phyloP scores from a whole-genome alignment of 768 basidiomycete species.

The Lactarius quietus region DNA sequence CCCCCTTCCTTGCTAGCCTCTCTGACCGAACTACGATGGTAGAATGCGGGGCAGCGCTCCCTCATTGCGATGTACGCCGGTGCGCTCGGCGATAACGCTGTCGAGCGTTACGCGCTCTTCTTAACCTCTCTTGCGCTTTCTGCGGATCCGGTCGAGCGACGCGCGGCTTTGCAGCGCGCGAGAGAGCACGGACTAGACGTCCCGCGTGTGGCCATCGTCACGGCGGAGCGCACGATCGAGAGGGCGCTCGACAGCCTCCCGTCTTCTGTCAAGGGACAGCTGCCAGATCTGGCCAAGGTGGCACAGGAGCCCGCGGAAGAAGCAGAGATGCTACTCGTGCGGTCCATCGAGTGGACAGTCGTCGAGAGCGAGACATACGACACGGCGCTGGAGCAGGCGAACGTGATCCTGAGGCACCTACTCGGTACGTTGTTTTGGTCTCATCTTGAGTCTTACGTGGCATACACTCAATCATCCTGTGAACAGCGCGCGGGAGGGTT shows the following conservation, averaged over 20 bases:
- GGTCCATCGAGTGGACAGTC: slow-evolving; percentile 93
- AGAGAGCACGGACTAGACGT: slow-evolving; percentile 83
- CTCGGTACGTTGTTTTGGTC: slow-evolving; percentile 54
- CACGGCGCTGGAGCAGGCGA: slow-evolving; percentile 81
- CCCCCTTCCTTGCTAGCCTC: not conserved
- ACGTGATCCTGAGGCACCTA: slow-evolving; percentile 86
- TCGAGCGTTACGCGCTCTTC: slow-evolving; percentile 90
- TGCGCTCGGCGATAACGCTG: slow-evolving; percentile 84
- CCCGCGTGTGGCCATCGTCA: slow-evolving; percentile 69
- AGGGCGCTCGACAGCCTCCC: slow-evolving; percentile 52
- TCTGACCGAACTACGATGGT: slow-evolving; percentile 3
- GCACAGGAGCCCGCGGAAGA: slow-evolving; percentile 41
- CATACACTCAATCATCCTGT: not conserved
- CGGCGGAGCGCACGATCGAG: slow-evolving; percentile 76
- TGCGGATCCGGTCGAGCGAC: slow-evolving; percentile 60
- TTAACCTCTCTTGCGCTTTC: slow-evolving; percentile 70
- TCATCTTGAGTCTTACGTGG: not conserved
- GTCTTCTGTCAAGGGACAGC: slow-evolving; percentile 14
- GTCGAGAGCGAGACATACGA: slow-evolving; percentile 68
- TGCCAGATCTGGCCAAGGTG: slow-evolving; percentile 20
- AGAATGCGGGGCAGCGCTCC: slow-evolving; percentile 75
- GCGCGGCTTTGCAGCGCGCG: slow-evolving; percentile 67
- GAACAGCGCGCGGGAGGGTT: slow-evolving; percentile 66
- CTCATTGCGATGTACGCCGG: slow-evolving; percentile 94
- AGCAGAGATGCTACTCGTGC: slow-evolving; percentile 61